phyloP scores from a whole-genome alignment of 2,329 filamentous ascomycete genomes.

The Claviceps purpurea region DNA sequence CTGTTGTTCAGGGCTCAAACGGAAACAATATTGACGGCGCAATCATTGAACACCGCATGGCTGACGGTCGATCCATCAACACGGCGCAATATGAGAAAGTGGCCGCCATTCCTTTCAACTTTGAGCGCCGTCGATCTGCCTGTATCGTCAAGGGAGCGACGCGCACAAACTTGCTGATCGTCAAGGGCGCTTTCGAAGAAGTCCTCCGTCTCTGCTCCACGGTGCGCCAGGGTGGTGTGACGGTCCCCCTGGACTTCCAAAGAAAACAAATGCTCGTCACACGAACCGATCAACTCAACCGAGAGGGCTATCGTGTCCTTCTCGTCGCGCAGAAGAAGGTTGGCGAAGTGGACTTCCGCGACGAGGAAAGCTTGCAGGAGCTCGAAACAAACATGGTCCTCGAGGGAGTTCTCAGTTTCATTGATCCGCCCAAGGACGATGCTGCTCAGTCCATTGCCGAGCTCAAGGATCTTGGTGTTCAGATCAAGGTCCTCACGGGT shows the following conservation, averaged over 20 bases:
- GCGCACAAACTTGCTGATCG: constrained; percentile 14
- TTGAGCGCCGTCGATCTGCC: constrained; percentile 14
- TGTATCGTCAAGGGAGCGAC: constrained; percentile 12
- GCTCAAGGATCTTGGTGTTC: constrained; percentile 12
- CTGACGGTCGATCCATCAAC: constrained; percentile 7
- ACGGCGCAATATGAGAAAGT: constrained; percentile 12
- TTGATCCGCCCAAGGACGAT: constrained; percentile 18
- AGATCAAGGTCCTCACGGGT: constrained; percentile 17
- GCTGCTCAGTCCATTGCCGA: constrained; percentile 13
- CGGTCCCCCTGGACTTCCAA: constrained; percentile 9
- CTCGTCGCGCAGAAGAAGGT: constrained; percentile 13
- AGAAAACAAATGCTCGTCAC: constrained; percentile 7
- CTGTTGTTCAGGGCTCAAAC: constrained; percentile 12
- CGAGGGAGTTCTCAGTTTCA: constrained; percentile 15
- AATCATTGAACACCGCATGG: constrained; percentile 9
- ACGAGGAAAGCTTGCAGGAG: constrained; percentile 11
- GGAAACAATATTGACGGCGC: constrained; percentile 18
- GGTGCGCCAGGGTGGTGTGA: constrained; percentile 8
- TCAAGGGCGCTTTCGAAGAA: constrained; percentile 18
- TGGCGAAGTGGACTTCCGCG: constrained; percentile 4
- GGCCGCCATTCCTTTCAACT: constrained; percentile 14
- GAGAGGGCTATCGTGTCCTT: constrained; percentile 12
- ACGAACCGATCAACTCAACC: constrained; percentile 9
- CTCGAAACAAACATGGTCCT: constrained; percentile 15
- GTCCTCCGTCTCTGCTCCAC: constrained; percentile 12